Base-by-base conservation (phyloP, 495 filamentous ascomycete species). In the Letharia lupina region DNA sequence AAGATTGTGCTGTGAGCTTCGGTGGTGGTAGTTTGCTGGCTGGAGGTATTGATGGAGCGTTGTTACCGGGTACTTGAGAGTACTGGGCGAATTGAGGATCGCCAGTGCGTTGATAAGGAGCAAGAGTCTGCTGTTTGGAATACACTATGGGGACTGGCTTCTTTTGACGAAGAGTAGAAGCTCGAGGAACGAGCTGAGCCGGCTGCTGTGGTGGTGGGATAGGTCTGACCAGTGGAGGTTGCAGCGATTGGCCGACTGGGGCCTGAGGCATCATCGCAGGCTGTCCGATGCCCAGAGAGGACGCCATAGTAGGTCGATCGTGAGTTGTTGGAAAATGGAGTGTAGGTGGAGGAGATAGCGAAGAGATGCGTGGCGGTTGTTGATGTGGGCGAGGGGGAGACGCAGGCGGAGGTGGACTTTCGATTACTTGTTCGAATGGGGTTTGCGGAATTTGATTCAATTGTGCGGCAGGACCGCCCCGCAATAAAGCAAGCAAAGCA, bases 1-100 rank as follows among this genome's bases (percentile, higher is more conserved):
- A 76, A 7, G 86, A 83, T 71, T 91, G 88, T 48, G 77, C 81
- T 12, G 77, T 88, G 48, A 91, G 78, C 69, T 87, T 84, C 10
- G 85, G 87, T 47, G 81, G 76, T 15, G 83, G 84, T 35, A 84
- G 70, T 60, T 83, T 81, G 70, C 79, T 83, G 47, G 86, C 82
- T 67, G 82, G 77, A 42, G 85, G 83, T 54, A 84, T 75, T 59
- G 74, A 72, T 39, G 81, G 75, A 45, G 80, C 77, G 69, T 79
- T 76, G 33, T 73, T 70, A 48, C 78, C 78, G 54, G 73, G 68
- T 47, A 70, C 71, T 44, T 75, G 75, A 39, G 75, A 71, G 41
- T 77, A 76, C 31, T 79, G 78, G 54, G 78, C 75, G 54, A 81
- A 78, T 61, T 79, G 73, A 62, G 82, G 81, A 65, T 84, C 82